Evolutionary conservation across 345 rosid species (phyloP), one percentile per base, ranked within the genome.

Genomic region (Bruguiera sexangula): DNA sequence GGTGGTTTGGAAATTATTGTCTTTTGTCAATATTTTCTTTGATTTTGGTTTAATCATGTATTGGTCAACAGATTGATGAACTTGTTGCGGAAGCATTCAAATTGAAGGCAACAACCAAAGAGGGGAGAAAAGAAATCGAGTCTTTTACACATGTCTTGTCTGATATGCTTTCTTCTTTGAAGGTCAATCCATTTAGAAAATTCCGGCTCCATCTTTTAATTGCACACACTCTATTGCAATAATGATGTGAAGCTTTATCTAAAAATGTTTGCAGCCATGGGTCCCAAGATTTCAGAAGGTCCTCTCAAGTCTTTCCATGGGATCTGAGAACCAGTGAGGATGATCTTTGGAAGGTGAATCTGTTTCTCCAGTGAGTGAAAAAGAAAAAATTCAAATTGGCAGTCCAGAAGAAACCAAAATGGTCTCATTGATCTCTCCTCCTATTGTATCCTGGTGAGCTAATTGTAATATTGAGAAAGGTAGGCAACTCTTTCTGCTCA

Each of bases 391-490:
- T 29, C 84, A 83, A 29, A 63, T 80, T 68, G 86, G 74, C 52
- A 95, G 96, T 82, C 96, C 94, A 43, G 91, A 85, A 46, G 78
- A 82, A 71, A 80, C 43, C 24, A 74, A 72, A 4, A 73, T 73
- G 68, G 83, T 81, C 66, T 76, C 87, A 2, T 68, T 95, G 72
- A 82, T 95, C 58, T 95, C 99, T 76, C 98, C 97, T 70, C 98
- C 99, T 6, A 87, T 92, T 6, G 98, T 95, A 27, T 79, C 90
- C 8, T 92, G 98, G 98, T 88, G 88, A 74, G 91, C 83, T 66
- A 85, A 80, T 67, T 74, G 88, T 59, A 79, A 84, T 6, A 68
- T 78, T 6, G 92, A 88, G 24, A 24, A 1, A 24, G 24, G 24
- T 24, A 24, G 24, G 24, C 24, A 24, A 24, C 24, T 24, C 24